phyloP scores from a whole-genome alignment of 345 rosid species.

The Aegle marmelos region DNA sequence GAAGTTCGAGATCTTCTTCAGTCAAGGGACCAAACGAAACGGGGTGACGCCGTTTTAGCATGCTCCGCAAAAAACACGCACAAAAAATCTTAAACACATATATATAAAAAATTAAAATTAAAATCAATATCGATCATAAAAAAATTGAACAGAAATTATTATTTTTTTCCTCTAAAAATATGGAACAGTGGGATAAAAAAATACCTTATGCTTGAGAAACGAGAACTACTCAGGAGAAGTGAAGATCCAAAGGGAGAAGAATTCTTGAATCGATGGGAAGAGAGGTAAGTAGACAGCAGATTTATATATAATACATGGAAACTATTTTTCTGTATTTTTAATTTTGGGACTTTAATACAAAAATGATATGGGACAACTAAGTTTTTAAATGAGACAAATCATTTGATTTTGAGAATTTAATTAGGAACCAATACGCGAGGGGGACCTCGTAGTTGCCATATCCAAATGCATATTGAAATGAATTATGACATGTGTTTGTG shows the following conservation, averaged over 20 bases:
- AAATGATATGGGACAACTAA: background rate
- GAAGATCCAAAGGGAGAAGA: background rate
- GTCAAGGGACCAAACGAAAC: background rate
- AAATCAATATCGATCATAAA: too few species aligned
- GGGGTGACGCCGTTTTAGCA: background rate
- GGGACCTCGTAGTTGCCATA: background rate
- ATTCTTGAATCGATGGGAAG: background rate
- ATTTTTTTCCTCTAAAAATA: too few species aligned
- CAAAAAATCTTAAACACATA: too few species aligned
- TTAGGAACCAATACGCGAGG: background rate
- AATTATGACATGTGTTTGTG: rapidly evolving
- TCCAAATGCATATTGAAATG: background rate
- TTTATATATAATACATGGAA: background rate
- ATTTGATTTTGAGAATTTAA: background rate
- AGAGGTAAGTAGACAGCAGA: background rate
- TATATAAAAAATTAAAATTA: too few species aligned
- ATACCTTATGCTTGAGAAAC: background rate
- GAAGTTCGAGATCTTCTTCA: background rate
- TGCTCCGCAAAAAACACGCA: background rate
- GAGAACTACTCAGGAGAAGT: background rate
- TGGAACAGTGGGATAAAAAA: background rate
- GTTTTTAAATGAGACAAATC: background rate
- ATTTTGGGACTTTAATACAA: background rate
- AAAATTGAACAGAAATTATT: background rate
- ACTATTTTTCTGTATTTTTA: background rate